Evolutionary conservation across 169 alveolate genomes (phyloP), one percentile per base, ranked within the genome.

Genomic region (Cryptosporidium andersoni): DNA sequence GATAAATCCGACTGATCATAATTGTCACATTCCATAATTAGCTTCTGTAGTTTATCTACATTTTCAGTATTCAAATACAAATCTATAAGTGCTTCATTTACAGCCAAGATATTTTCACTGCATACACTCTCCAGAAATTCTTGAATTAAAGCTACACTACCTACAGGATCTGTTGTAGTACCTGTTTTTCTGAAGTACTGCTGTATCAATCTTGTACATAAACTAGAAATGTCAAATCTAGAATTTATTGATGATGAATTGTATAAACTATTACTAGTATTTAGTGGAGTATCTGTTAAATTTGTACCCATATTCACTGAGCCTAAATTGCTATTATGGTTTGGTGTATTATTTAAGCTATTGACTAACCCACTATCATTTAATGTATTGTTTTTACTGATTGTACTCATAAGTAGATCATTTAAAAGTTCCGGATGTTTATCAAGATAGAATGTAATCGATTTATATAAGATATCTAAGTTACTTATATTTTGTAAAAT

Each of bases 341-440:
- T 25, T 25, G 25, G 25, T 25, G 25, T 25, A 25, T 25, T 25
- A 25, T 25, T 25, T 25, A 25, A 25, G 25, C 25, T 49, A 49
- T 49, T 49, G 14, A 49, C 55, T 0, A 9, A 1, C 8, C 12
- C 48, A 12, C 51, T 53, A 9, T 49, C 36, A 34, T 66, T 64
- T 36, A 37, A 12, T 11, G 43, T 52, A 47, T 60, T 74, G n/a
- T 40, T 42, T 25, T 90, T 90, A 82, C 89, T 95, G 12, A 95
- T 81, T 55, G 60, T 74, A 9, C 39, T 14, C 67, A 74, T 74
- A n/a, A 74, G 34, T 68, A 98, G 92, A 66, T 96, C 96, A 81
- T 97, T 96, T 56, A 98, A 92, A 81, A 95, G 94, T 94, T 95
- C 92, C n/a, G 99, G 99, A 90, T 97, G 96, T 89, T 98, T 99